Percentiles rank a stretch among this genome's conserved stretches.
These are phyloP conservation scores for Ligustrum vulgare DNA, from an alignment of 257 asterid species.

Conservation along the genomic window DNA sequence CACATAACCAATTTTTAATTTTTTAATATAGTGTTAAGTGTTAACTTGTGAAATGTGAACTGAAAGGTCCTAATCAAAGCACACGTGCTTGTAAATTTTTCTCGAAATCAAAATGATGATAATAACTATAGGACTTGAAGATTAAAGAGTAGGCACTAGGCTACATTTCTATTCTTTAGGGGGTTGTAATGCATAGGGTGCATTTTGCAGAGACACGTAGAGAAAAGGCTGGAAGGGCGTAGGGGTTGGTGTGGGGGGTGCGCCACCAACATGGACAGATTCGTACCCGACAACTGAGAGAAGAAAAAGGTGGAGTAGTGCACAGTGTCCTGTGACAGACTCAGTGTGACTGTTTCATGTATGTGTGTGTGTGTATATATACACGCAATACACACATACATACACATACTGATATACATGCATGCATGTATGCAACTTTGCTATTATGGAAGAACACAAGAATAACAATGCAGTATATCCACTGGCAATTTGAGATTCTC, in stretches of 20 bases:
- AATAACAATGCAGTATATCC: conserved; percentile 16
- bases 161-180: background rate
- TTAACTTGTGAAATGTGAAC: background rate
- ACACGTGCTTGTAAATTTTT: conserved; percentile 48
- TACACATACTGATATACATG: background rate
- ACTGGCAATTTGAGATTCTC: conserved; percentile 23
- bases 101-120: conserved; percentile 22
- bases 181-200: background rate
- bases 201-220: background rate
- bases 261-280: background rate
- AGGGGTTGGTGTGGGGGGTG: background rate
- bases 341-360: background rate
- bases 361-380: no score
- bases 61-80: conserved; percentile 20
- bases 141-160: background rate
- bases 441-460: background rate
- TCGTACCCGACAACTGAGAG: conserved; percentile 35
- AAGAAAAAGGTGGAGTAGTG: conserved; percentile 30
- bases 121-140: background rate
- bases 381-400: conserved; percentile 30
- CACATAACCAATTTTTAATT: no score
- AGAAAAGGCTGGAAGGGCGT: background rate
- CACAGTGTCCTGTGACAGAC: conserved; percentile 33
- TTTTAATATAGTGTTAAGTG: no score
- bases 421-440: background rate